Conservation (phyloP, 352 stramenopile species). For the Thraustotheca clavata region DNA sequence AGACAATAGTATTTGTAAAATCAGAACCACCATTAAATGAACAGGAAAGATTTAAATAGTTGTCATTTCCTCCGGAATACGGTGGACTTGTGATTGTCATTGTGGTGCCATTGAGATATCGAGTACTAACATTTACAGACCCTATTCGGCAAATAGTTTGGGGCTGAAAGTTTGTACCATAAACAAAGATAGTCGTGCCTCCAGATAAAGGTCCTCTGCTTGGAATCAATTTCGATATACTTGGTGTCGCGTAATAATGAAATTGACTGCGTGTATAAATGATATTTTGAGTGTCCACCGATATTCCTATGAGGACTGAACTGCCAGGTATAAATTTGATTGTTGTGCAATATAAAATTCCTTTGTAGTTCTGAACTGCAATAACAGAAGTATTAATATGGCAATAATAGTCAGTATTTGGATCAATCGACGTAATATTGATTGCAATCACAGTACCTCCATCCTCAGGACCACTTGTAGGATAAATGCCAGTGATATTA, state of each 20-base stretch:
- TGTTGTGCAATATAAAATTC: constrained; percentile 8
- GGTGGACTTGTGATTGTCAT: neutral
- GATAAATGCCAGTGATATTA: constrained; percentile 21
- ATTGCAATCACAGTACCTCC: constrained; percentile 25
- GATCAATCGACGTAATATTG: constrained; percentile 24
- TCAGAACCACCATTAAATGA: constrained; percentile 7
- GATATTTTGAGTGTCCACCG: constrained; percentile 27
- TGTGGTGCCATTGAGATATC: constrained; percentile 17
- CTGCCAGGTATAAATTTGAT: constrained; percentile 18
- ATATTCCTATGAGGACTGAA: constrained; percentile 22
- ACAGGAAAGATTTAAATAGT: neutral
- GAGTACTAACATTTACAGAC: neutral
- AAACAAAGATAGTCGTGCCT: constrained; percentile 24
- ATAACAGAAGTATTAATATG: constrained; percentile 23
- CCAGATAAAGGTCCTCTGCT: constrained; percentile 22
- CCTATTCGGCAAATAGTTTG: constrained; percentile 32
- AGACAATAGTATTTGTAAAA: neutral
- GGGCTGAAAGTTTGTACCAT: constrained; percentile 31
- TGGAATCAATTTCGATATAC: constrained; percentile 22
- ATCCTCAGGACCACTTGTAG: constrained; percentile 27
- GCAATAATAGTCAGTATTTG: constrained; percentile 22
- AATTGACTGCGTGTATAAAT: constrained; percentile 20
- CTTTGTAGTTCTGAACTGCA: constrained; percentile 22
- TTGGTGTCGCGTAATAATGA: constrained; percentile 24
- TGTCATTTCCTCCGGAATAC: neutral